These are phyloP conservation scores for Blumeria hordei DNA, from an alignment of 2,329 filamentous ascomycete genomes.

Conservation along the genomic window DNA sequence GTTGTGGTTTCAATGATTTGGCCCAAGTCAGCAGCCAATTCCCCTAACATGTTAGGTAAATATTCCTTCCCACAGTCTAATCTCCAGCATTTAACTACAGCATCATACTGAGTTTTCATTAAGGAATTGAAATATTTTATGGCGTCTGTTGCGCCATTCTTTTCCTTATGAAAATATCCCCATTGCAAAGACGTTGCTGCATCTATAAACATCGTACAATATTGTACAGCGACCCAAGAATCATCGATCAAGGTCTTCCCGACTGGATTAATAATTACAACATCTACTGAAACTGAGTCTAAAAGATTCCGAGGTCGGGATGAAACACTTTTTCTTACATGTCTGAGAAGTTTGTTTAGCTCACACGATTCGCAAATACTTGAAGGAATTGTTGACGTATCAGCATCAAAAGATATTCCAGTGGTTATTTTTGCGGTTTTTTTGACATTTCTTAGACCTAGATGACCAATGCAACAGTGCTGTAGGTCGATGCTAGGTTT, in stretches of 20 bases:
- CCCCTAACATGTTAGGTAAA: neutral
- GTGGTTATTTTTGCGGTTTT: neutral
- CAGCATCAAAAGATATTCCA: too few species aligned
- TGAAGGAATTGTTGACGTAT: neutral
- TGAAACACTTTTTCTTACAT: neutral
- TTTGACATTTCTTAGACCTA: neutral
- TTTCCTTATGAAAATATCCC: too few species aligned
- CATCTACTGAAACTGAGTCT: too few species aligned
- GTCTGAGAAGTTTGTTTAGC: neutral
- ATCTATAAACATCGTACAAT: too few species aligned
- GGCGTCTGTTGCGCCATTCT: too few species aligned
- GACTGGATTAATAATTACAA: too few species aligned
- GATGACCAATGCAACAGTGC: neutral
- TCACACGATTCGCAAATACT: neutral
- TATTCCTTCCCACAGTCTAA: neutral
- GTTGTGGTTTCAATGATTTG: neutral
- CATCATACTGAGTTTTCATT: neutral
- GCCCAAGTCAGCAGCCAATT: neutral
- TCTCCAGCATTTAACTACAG: slow-evolving; percentile 1
- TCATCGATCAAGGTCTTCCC: too few species aligned
- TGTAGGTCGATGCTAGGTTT: neutral
- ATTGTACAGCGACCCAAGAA: too few species aligned
- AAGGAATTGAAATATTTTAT: neutral
- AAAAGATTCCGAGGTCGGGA: too few species aligned
- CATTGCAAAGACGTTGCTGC: too few species aligned